phyloP scores from a whole-genome alignment of 768 basidiomycete genomes.

The Epithele typhae region DNA sequence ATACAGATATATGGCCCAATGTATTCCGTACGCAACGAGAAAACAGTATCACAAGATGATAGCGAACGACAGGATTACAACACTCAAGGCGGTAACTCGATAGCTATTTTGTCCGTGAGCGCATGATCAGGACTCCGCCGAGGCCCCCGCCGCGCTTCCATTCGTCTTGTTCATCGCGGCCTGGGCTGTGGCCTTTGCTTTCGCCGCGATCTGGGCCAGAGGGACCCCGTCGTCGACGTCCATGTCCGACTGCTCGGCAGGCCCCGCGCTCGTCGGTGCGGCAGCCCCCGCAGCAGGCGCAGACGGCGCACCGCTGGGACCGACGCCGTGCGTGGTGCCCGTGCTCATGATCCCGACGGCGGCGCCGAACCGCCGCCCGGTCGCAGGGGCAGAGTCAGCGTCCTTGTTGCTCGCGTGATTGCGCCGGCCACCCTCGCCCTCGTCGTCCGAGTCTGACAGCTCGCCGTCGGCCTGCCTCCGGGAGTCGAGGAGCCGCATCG shows the following conservation, averaged over 20 bases:
- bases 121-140: neutral
- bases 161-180: slow-evolving; percentile 1
- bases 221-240: slow-evolving; percentile 28
- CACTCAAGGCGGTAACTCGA: neutral
- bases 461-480: slow-evolving; percentile 82
- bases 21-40: neutral
- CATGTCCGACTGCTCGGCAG: slow-evolving; percentile 25
- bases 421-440: slow-evolving; percentile 83
- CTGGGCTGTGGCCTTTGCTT: slow-evolving; percentile 2
- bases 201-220: slow-evolving; percentile 9
- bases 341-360: slow-evolving; percentile 70
- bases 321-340: slow-evolving; percentile 64
- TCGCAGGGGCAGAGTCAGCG: slow-evolving; percentile 32
- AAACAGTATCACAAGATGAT: no score
- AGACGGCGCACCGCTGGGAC: slow-evolving; percentile 60
- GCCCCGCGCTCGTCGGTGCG: neutral
- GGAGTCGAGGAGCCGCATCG: slow-evolving; percentile 73
- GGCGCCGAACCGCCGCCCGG: slow-evolving; percentile 51
- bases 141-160: no score
- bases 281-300: slow-evolving; percentile 12
- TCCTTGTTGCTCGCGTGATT: slow-evolving; percentile 60
- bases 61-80: neutral
- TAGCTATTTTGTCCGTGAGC: neutral
- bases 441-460: slow-evolving; percentile 96
- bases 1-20: no score